Percentiles rank a stretch among this genome's conserved stretches.
phyloP scores from a whole-genome alignment of 1,284 basidiomycete genomes.

The Neolentinus lepideus region DNA sequence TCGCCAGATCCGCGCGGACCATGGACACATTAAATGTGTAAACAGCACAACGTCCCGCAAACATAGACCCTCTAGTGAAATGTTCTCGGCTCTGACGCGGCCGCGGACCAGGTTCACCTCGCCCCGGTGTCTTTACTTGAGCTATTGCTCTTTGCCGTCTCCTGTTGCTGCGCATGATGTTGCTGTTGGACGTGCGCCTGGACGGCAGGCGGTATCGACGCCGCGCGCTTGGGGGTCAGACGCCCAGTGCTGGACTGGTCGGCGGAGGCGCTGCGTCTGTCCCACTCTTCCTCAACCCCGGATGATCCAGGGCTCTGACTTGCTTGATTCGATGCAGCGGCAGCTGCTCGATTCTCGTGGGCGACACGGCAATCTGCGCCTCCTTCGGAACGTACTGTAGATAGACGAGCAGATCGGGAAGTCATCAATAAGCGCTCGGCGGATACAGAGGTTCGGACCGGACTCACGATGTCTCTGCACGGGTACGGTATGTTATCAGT shows the following conservation, averaged over 20 bases:
- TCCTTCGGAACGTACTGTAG: conserved; percentile 71
- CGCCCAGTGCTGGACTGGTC: not conserved
- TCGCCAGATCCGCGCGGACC: not conserved
- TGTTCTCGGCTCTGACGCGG: not conserved
- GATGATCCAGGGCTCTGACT: not conserved
- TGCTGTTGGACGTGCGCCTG: not conserved
- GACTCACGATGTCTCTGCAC: conserved; percentile 35
- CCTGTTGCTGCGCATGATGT: not conserved
- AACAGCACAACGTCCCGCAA: not conserved
- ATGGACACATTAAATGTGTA: not conserved
- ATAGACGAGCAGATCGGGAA: not conserved
- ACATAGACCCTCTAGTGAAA: not conserved
- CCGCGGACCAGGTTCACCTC: not conserved
- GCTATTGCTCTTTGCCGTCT: not conserved
- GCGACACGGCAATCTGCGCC: conserved; percentile 64
- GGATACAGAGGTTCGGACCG: not conserved
- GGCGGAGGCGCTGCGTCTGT: not conserved
- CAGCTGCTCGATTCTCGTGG: conserved; percentile 10
- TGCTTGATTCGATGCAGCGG: not conserved
- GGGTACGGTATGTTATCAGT: conserved; percentile 6
- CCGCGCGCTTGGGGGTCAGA: not conserved
- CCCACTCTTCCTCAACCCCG: not conserved
- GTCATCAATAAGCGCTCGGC: not conserved
- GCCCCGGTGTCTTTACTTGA: not conserved
- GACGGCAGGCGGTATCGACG: not conserved